Percentiles rank a stretch among this genome's conserved stretches.
Evolutionary conservation across 257 asterid genomes (phyloP).

Genomic region (Gentiana dahurica): DNA sequence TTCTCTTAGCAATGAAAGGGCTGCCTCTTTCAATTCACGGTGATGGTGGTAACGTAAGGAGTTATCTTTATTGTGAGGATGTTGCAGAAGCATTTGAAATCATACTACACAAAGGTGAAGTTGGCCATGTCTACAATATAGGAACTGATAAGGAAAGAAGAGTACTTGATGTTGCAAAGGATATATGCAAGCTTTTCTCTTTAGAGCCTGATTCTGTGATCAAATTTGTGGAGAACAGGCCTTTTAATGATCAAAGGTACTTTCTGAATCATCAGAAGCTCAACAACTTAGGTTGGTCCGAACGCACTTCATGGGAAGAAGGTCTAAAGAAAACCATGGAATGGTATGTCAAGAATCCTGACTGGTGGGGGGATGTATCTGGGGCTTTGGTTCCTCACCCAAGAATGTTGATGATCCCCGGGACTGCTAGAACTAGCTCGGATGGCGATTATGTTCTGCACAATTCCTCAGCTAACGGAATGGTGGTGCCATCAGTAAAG

Average conservation of each 20-base stretch:
- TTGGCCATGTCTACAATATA: constrained; percentile 58
- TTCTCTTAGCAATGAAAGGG: constrained; percentile 64
- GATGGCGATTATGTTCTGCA: constrained; percentile 10
- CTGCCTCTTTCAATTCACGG: constrained; percentile 59
- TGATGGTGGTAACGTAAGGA: constrained; percentile 55
- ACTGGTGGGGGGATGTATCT: constrained; percentile 78
- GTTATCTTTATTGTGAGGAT: constrained; percentile 66
- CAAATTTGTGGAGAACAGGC: constrained; percentile 63
- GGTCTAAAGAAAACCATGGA: constrained; percentile 54
- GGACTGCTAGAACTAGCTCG: constrained; percentile 26
- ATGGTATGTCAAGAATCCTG: constrained; percentile 51
- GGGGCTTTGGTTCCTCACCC: constrained; percentile 70
- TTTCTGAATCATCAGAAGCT: constrained; percentile 60
- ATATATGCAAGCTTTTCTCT: constrained; percentile 43
- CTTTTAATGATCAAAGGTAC: constrained; percentile 68
- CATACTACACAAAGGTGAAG: constrained; percentile 57
- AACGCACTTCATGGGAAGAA: constrained; percentile 52
- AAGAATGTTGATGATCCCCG: constrained; percentile 59
- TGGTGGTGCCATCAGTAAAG: constrained; percentile 19
- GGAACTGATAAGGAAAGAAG: constrained; percentile 62
- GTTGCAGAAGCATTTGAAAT: constrained; percentile 69
- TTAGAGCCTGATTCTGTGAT: constrained; percentile 44
- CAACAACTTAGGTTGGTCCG: constrained; percentile 52
- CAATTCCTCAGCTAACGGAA: constrained; percentile 11
- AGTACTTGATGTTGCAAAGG: constrained; percentile 50